A percentile compares a stretch with the other conserved stretches of the same genome.
These are phyloP conservation scores for Lagerstroemia speciosa DNA, from an alignment of 345 rosid species.

Conservation along the genomic window DNA sequence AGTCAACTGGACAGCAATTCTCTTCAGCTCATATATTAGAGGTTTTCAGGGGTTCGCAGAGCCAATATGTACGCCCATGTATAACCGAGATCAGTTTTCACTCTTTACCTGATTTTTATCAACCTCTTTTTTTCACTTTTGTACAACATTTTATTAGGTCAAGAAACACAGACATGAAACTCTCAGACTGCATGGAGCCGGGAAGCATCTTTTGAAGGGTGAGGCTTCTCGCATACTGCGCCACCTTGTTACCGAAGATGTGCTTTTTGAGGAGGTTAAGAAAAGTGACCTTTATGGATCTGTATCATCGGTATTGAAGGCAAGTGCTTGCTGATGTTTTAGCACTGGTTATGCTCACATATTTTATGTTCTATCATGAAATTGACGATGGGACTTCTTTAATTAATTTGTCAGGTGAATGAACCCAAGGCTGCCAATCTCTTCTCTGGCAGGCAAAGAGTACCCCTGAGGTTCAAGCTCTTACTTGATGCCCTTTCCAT, in stretches of 20 bases:
- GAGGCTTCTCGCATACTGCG: slow-evolving; percentile 86
- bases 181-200: slow-evolving; percentile 84
- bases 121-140: slow-evolving; percentile 1
- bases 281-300: slow-evolving; percentile 93
- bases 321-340: slow-evolving; percentile 14
- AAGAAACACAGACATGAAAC: slow-evolving; percentile 77
- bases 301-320: slow-evolving; percentile 89
- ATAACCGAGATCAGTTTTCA: not conserved
- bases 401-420: slow-evolving; percentile 50
- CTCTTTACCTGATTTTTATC: slow-evolving; percentile 10
- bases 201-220: slow-evolving; percentile 67
- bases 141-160: slow-evolving; percentile 42
- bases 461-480: slow-evolving; percentile 50
- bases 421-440: slow-evolving; percentile 51
- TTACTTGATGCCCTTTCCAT: not conserved
- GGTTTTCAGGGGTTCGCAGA: slow-evolving; percentile 91
- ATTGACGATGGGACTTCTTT: not conserved
- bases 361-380: slow-evolving; percentile 2
- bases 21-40: slow-evolving; percentile 86
- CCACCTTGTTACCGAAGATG: slow-evolving; percentile 75
- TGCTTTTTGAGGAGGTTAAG: slow-evolving; percentile 82
- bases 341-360: not conserved
- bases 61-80: slow-evolving; percentile 53
- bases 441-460: slow-evolving; percentile 38
- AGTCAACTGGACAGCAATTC: slow-evolving; percentile 59